phyloP scores from a whole-genome alignment of 305 asterid genomes.

The Withania somnifera region DNA sequence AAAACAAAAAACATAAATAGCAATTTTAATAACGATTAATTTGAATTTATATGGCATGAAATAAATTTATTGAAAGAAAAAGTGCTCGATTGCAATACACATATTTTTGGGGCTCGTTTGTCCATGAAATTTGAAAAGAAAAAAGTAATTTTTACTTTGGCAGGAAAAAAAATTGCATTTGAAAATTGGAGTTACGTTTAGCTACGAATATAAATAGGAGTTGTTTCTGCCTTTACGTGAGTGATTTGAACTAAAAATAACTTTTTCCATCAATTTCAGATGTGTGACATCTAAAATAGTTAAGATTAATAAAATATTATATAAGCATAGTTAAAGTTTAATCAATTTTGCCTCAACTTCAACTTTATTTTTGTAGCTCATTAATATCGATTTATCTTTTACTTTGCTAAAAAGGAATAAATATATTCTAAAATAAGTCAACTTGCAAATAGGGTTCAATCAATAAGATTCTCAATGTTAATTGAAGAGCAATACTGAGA shows the following conservation, averaged over 20 bases:
- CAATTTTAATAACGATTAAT: no score
- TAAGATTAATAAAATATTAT: neutral
- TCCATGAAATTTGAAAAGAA: no score
- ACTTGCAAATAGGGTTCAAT: neutral
- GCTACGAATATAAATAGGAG: no score
- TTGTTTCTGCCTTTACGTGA: no score
- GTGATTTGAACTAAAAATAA: no score
- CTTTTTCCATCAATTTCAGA: neutral
- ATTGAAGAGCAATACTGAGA: neutral
- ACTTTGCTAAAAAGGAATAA: neutral
- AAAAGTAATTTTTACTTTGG: no score
- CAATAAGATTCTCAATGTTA: neutral
- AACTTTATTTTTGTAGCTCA: neutral
- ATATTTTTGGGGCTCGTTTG: neutral
- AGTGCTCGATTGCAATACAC: neutral
- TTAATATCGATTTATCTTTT: neutral
- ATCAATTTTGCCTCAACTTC: neutral
- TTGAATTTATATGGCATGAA: neutral
- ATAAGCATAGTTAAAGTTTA: neutral
- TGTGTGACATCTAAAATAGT: neutral
- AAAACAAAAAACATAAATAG: neutral
- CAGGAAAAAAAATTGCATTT: no score
- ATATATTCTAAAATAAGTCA: neutral
- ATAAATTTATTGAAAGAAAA: neutral
- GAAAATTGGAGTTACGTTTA: no score